These are phyloP conservation scores for Gonapodya sp. DNA, from an alignment of 192 early-diverging fungal species.

Conservation along the genomic window DNA sequence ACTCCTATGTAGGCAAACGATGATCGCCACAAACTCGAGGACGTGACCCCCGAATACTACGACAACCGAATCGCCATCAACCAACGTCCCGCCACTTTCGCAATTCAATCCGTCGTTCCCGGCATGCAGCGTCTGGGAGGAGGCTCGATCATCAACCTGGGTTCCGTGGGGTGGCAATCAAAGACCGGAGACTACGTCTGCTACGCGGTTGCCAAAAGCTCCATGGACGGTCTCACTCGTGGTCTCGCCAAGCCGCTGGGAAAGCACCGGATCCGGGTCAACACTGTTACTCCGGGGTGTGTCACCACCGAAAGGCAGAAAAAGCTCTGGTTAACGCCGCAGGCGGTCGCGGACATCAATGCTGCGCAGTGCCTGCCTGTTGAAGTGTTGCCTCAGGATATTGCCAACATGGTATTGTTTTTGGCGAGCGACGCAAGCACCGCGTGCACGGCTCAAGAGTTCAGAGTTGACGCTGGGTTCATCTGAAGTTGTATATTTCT, in stretches of 20 bases:
- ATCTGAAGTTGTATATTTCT: not conserved
- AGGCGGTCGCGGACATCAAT: not conserved
- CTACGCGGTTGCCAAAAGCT: not conserved
- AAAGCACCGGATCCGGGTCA: not conserved
- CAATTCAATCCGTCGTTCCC: not conserved
- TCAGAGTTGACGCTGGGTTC: not conserved
- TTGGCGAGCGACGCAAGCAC: not conserved
- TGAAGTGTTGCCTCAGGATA: not conserved
- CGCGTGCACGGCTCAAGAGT: not conserved
- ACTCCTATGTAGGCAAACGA: not conserved
- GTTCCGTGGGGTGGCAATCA: not conserved
- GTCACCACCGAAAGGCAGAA: not conserved
- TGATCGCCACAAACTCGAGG: not conserved
- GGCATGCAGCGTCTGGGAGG: not conserved
- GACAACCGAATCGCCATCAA: not conserved
- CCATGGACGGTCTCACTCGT: not conserved
- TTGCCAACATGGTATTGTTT: not conserved
- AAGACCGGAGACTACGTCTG: conserved; percentile 1
- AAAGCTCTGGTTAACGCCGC: not conserved
- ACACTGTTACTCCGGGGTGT: not conserved
- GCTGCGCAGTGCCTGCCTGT: not conserved
- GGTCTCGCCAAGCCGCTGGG: not conserved
- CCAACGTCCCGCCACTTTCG: not conserved
- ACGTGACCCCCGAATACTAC: not conserved
- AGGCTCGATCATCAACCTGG: not conserved